Conservation (phyloP, 2,329 filamentous ascomycete genomes). For the Fusarium secorum region DNA sequence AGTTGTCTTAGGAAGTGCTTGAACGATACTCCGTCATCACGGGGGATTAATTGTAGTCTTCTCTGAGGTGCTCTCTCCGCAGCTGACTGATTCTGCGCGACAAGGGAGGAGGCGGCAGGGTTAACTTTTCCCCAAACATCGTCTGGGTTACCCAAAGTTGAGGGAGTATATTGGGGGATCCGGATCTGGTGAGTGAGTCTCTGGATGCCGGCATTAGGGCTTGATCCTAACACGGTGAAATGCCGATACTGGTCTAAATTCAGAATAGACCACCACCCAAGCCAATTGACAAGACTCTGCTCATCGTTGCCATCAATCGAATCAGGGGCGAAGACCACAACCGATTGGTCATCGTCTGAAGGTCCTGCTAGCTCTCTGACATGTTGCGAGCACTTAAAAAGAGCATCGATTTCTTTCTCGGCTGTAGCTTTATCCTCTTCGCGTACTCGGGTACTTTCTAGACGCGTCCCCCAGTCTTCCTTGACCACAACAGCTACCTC, state of each 20-base stretch:
- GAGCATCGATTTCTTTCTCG: constrained; percentile 21
- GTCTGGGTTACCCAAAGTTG: constrained; percentile 51
- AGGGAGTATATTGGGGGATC: constrained; percentile 44
- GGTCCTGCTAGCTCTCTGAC: constrained; percentile 29
- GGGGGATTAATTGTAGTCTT: not conserved
- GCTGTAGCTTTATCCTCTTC: not conserved
- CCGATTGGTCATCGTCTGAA: constrained; percentile 14
- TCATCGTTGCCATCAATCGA: constrained; percentile 66
- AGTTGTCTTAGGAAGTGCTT: constrained; percentile 9
- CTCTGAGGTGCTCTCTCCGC: not conserved
- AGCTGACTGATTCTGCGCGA: not conserved
- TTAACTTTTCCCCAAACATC: constrained; percentile 20
- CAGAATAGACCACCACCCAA: constrained; percentile 63
- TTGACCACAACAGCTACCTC: constrained; percentile 39
- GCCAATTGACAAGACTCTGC: constrained; percentile 69
- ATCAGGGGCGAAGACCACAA: constrained; percentile 56
- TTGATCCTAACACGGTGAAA: constrained; percentile 64
- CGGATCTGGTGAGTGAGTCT: constrained; percentile 39
- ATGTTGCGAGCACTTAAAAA: constrained; percentile 36
- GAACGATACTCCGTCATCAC: constrained; percentile 16
- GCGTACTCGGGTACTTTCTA: not conserved
- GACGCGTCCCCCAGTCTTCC: not conserved
- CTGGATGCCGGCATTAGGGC: constrained; percentile 9
- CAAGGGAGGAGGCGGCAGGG: not conserved
- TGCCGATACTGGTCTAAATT: constrained; percentile 61